Conservation (phyloP, 1,139 yeast species). For the Hyphopichia buzzinii region DNA sequence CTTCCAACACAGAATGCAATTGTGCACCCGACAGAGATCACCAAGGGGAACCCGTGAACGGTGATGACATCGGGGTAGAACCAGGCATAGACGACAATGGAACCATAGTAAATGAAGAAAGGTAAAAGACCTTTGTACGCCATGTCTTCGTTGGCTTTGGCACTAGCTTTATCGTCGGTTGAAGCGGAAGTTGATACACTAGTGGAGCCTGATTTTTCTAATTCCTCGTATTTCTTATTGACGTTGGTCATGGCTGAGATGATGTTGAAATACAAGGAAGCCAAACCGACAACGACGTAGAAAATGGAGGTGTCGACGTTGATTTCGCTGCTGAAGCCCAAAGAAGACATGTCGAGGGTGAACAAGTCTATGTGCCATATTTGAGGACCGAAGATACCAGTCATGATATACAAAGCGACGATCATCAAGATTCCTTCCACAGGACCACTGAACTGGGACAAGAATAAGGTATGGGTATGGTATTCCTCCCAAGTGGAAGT, state of each 20-base stretch:
- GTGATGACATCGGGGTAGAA: slow-evolving; percentile 52
- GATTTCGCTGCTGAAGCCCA: slow-evolving; percentile 23
- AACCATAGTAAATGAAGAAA: slow-evolving; percentile 60
- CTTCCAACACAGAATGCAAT: slow-evolving; percentile 87
- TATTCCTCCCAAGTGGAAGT: slow-evolving; percentile 95
- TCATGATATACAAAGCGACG: slow-evolving; percentile 49
- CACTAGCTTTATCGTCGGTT: slow-evolving; percentile 5
- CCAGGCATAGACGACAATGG: slow-evolving; percentile 48
- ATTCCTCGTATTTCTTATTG: slow-evolving; percentile 42
- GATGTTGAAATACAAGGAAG: slow-evolving; percentile 68
- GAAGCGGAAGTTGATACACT: slow-evolving; percentile 1
- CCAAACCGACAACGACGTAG: slow-evolving; percentile 49
- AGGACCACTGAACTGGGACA: slow-evolving; percentile 86
- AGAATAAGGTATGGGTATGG: slow-evolving; percentile 80
- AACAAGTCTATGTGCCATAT: slow-evolving; percentile 52
- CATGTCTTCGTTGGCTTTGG: slow-evolving; percentile 25
- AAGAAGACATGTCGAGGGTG: slow-evolving; percentile 31
- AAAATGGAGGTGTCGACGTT: slow-evolving; percentile 38
- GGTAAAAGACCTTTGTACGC: slow-evolving; percentile 71
- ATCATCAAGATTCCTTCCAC: slow-evolving; percentile 88
- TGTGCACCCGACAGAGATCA: slow-evolving; percentile 68
- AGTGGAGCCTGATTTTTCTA: slow-evolving; percentile 10
- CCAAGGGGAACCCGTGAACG: slow-evolving; percentile 54
- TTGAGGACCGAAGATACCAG: slow-evolving; percentile 71
- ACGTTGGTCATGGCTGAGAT: slow-evolving; percentile 74